Evolutionary conservation across 345 rosid species (phyloP).

Genomic region (Diplotaxis tenuifolia): DNA sequence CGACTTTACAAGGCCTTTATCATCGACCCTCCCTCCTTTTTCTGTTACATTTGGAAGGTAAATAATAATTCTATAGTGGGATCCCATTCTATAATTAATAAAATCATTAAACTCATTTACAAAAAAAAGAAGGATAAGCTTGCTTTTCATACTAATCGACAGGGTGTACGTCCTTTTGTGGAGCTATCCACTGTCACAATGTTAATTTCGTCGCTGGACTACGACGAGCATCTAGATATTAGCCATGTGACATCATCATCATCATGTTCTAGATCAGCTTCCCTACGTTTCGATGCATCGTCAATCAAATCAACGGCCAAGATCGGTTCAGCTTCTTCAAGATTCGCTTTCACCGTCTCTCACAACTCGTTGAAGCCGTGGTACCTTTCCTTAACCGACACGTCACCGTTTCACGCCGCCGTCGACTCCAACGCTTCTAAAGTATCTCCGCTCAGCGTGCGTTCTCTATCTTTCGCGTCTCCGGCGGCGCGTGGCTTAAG

Average conservation of each 20-base stretch:
- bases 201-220: slow-evolving; percentile 70
- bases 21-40: slow-evolving; percentile 94
- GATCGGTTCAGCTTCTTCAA: slow-evolving; percentile 80
- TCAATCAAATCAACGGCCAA: slow-evolving; percentile 61
- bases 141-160: background rate
- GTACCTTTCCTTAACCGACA: slow-evolving; percentile 74
- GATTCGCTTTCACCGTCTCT: slow-evolving; percentile 90
- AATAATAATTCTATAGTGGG: background rate
- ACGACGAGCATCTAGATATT: slow-evolving; percentile 62
- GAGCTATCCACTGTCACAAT: slow-evolving; percentile 68
- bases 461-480: slow-evolving; percentile 81
- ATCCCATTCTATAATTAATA: background rate
- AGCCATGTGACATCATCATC: slow-evolving; percentile 53
- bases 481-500: slow-evolving; percentile 49
- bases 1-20: slow-evolving; percentile 77
- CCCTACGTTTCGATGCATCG: slow-evolving; percentile 71
- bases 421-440: slow-evolving; percentile 44
- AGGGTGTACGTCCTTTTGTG: slow-evolving; percentile 93
- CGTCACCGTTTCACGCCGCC: slow-evolving; percentile 49
- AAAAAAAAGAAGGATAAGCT: background rate
- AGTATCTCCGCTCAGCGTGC: slow-evolving; percentile 63
- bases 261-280: slow-evolving; percentile 54
- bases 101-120: background rate
- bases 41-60: slow-evolving; percentile 95
- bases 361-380: slow-evolving; percentile 91